Evolutionary conservation across 2,329 filamentous ascomycete species (phyloP).

Genomic region (Elsinoe arachidis): DNA sequence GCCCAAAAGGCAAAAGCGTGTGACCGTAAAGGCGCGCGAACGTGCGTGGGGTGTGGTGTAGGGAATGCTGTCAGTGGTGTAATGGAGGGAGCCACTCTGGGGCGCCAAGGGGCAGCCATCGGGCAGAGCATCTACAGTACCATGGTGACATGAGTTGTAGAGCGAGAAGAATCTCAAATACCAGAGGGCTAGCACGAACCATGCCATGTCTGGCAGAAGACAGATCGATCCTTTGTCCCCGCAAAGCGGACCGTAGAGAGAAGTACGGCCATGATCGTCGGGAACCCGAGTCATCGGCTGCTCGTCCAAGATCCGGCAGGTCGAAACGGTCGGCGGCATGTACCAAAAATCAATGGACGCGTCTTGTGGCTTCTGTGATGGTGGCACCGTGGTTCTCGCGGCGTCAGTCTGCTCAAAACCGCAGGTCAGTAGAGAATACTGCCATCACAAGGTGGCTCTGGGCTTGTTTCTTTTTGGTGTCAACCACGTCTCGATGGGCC

Average conservation of each 20-base stretch:
- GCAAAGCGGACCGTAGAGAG: not conserved
- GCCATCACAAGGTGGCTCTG: not conserved
- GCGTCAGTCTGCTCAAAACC: not conserved
- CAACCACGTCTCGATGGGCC: not conserved
- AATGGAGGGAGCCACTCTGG: constrained; percentile 3
- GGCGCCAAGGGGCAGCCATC: not conserved
- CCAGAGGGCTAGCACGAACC: not conserved
- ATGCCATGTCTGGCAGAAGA: constrained; percentile 3
- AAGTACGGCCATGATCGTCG: constrained; percentile 3
- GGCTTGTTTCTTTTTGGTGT: not conserved
- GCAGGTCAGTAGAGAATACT: not conserved
- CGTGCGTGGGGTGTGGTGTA: not conserved
- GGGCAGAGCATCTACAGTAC: not conserved
- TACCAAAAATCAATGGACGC: not conserved
- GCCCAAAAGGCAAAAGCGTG: not conserved
- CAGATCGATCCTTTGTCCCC: constrained; percentile 5
- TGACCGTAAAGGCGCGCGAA: not conserved
- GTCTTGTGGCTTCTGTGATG: not conserved
- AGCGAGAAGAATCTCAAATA: constrained; percentile 6
- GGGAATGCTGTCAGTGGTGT: constrained; percentile 7
- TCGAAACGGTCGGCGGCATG: not conserved
- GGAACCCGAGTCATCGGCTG: constrained; percentile 10
- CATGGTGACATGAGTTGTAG: constrained; percentile 6
- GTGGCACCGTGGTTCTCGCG: not conserved
- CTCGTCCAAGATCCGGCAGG: constrained; percentile 11